These are phyloP conservation scores for Xylaria bambusicola DNA, from an alignment of 495 filamentous ascomycete species.

Conservation along the genomic window DNA sequence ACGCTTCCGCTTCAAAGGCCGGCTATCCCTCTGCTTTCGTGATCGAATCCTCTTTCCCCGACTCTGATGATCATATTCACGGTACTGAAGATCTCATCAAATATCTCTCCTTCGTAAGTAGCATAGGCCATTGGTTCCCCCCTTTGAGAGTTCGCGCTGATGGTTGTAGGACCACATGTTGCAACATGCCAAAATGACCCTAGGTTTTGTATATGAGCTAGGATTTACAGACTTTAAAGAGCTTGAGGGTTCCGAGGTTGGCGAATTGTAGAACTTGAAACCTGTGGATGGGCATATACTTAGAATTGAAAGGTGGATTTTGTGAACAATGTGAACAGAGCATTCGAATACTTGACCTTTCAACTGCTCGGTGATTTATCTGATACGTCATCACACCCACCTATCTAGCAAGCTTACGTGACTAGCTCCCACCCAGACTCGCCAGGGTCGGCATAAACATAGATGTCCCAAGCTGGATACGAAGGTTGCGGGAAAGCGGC, in stretches of 20 bases:
- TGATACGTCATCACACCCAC: no score
- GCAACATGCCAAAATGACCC: constrained; percentile 89
- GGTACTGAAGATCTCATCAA: constrained; percentile 85
- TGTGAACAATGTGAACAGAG: no score
- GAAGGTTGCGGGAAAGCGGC: not conserved
- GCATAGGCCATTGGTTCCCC: not conserved
- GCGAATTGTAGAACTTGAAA: constrained; percentile 32
- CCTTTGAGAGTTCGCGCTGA: not conserved
- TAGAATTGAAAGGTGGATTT: no score
- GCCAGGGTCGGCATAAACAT: not conserved
- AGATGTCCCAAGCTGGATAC: no score
- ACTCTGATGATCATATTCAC: constrained; percentile 88
- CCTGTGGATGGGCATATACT: no score
- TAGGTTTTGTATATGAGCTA: constrained; percentile 88
- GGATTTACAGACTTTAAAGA: constrained; percentile 63
- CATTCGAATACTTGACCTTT: no score
- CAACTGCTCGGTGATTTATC: no score
- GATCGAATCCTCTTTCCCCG: constrained; percentile 85
- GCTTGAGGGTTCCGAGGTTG: constrained; percentile 35
- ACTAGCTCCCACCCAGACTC: no score
- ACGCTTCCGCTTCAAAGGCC: constrained; percentile 93
- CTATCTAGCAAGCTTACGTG: no score
- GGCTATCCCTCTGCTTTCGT: constrained; percentile 96
- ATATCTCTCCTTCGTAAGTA: constrained; percentile 70
- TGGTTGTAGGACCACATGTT: constrained; percentile 77